Base-by-base conservation (phyloP, 495 filamentous ascomycete species). In the Neurospora sp. region DNA sequence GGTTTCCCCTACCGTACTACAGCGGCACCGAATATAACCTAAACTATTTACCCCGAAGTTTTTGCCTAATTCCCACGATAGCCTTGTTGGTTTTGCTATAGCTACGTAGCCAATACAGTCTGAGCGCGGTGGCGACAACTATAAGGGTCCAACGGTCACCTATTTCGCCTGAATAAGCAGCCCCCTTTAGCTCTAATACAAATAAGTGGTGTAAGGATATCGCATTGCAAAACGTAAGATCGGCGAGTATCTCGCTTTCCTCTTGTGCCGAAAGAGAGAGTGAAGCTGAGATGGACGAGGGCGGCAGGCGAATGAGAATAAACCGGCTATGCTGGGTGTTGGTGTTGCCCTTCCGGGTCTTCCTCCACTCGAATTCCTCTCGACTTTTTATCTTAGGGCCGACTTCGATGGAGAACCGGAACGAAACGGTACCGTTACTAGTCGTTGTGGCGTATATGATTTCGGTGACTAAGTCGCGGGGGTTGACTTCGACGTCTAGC, bases 71-170 rank as follows among this genome's bases (percentile, higher is more conserved):
- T 3, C 31, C 41, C 18, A 74, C 44, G 5, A 37, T 16, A 38
- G 42, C 23, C 70, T 75, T 77, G 27, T 46, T 73, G 8, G 73
- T 75, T 70, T 73, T 73, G 48, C 73, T 73, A 27, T 42, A 18
- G 37, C 5, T 18, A 7, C 73, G 73, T 10, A 77, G 41, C 27
- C 27, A 71, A n/a, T 69, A 72, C 11, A 76, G 35, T 20, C 70
- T 48, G 38, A 75, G 54, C 4, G 76, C 37, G 11, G 74, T 77
- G 8, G 46, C 59, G 3, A 76, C 69, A 27, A 71, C 70, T 74
- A 76, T 75, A 12, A 77, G 31, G 5, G 70, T 41, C 76, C 74
- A 75, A 27, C 76, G 70, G 9, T 75, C 74, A 8, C 76, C 72
- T 54, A 77, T 40, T 40, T 39, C 70, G 16, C 74, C 74, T 4